A percentile compares a stretch with the other conserved stretches of the same genome.
Conservation (phyloP, 768 basidiomycete genomes). For the Xerocomus spinulosus region DNA sequence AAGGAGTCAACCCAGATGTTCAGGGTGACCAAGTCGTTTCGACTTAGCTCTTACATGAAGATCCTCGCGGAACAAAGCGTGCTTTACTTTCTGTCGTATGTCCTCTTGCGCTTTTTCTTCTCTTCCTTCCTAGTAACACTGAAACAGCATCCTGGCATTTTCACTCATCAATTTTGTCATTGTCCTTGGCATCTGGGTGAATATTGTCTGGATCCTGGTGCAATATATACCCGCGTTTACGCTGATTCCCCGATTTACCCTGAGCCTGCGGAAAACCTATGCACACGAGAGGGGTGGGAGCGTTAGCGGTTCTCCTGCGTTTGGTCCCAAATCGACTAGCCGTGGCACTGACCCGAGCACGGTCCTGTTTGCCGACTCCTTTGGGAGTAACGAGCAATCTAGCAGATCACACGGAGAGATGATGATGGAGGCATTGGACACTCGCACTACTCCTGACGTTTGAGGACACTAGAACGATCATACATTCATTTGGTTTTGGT, state of each 20-base stretch:
- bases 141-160: neutral
- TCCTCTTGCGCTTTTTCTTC: neutral
- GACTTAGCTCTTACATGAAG: neutral
- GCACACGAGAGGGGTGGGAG: neutral
- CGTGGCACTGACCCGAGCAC: too few species aligned
- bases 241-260: neutral
- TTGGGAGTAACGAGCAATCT: too few species aligned
- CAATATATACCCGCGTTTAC: neutral
- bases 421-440: too few species aligned
- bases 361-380: too few species aligned
- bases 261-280: neutral
- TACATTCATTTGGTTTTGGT: too few species aligned
- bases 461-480: too few species aligned
- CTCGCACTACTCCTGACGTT: too few species aligned
- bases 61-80: neutral
- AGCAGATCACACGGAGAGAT: too few species aligned
- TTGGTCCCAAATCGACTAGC: neutral
- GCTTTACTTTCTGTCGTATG: neutral
- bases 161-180: neutral
- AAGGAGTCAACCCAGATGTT: neutral
- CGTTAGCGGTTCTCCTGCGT: neutral
- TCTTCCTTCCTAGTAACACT: neutral
- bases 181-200: neutral
- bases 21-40: neutral
- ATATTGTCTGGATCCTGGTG: neutral